Percentiles rank a stretch among this genome's conserved stretches.
Evolutionary conservation across 345 rosid genomes (phyloP).

Genomic region (Linum usitatissimum): DNA sequence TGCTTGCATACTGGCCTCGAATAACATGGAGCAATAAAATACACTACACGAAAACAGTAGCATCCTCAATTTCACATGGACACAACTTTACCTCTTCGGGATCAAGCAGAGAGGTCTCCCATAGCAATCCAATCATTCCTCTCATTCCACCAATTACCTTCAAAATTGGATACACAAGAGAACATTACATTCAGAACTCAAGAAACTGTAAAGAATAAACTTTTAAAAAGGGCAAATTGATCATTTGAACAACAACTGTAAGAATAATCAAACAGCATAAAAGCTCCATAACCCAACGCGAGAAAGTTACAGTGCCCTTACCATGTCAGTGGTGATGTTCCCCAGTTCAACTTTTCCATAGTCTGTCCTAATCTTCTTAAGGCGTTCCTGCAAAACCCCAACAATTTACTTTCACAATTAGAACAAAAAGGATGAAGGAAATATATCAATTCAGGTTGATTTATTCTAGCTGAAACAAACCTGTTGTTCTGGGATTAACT

Average conservation of each 20-base stretch:
- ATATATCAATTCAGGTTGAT: not conserved
- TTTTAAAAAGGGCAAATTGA: constrained; percentile 1
- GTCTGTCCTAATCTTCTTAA: constrained; percentile 75
- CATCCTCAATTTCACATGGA: not conserved
- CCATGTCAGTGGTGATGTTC: constrained; percentile 89
- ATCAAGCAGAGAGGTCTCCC: constrained; percentile 98
- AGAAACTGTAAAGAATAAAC: not conserved
- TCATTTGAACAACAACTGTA: too few species aligned
- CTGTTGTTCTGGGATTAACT: constrained; percentile 94
- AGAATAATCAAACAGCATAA: not conserved
- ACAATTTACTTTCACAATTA: not conserved
- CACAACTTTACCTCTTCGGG: constrained; percentile 61
- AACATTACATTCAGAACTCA: not conserved
- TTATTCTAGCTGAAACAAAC: constrained; percentile 20
- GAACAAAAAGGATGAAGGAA: not conserved
- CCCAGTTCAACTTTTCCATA: constrained; percentile 90
- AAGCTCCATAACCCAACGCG: not conserved
- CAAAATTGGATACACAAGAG: constrained; percentile 10
- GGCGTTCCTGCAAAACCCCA: constrained; percentile 53
- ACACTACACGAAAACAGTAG: not conserved
- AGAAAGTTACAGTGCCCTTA: constrained; percentile 13
- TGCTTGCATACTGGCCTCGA: not conserved
- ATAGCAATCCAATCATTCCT: constrained; percentile 94
- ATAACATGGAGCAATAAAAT: not conserved
- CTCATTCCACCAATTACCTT: constrained; percentile 99